Conservation (phyloP, 2,329 filamentous ascomycete genomes). For the Nigrograna mackinnonii region DNA sequence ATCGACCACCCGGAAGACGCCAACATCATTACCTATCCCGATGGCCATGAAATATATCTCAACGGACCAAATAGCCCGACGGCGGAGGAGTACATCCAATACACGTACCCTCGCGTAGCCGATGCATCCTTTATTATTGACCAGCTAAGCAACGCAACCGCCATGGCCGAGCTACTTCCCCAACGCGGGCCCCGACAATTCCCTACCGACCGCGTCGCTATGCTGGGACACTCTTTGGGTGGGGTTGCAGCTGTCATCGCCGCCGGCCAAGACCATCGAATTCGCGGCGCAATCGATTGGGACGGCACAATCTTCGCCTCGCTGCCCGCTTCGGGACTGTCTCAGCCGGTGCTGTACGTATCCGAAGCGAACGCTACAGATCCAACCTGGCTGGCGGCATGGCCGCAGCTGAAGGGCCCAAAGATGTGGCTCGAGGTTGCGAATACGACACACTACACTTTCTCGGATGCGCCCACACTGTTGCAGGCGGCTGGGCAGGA, state of each 20-base stretch:
- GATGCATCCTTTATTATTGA: constrained; percentile 25
- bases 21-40: constrained; percentile 50
- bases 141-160: constrained; percentile 23
- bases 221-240: constrained; percentile 24
- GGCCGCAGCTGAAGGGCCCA: constrained; percentile 21
- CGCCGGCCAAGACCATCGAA: constrained; percentile 18
- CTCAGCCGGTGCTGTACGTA: constrained; percentile 23
- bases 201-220: constrained; percentile 17
- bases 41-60: constrained; percentile 31
- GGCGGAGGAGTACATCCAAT: constrained; percentile 8
- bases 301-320: constrained; percentile 20
- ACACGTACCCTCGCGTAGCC: constrained; percentile 13
- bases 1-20: constrained; percentile 55
- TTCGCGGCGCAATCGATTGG: constrained; percentile 19
- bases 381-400: constrained; percentile 12
- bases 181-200: constrained; percentile 12
- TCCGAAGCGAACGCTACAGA: constrained; percentile 9
- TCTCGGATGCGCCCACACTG: constrained; percentile 17
- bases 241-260: constrained; percentile 18
- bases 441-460: constrained; percentile 17
- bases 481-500: constrained; percentile 20
- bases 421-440: constrained; percentile 25
- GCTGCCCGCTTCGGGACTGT: constrained; percentile 15
- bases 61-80: constrained; percentile 3
- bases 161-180: constrained; percentile 18